phyloP scores from a whole-genome alignment of 805 yeast genomes.

The Candida sphagnicola region DNA sequence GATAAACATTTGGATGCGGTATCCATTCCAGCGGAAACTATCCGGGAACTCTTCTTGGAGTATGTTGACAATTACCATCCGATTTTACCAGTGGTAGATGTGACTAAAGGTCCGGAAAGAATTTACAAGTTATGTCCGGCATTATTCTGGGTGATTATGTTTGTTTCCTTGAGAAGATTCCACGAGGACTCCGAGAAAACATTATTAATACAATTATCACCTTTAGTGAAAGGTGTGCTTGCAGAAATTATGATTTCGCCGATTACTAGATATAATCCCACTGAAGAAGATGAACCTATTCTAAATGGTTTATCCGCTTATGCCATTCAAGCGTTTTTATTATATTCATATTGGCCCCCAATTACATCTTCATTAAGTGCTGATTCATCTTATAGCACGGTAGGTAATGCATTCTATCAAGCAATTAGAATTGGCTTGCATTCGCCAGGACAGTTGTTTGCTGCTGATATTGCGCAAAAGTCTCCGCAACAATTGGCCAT shows the following conservation, averaged over 20 bases:
- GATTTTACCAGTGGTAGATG: conserved; percentile 82
- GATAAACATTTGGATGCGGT: conserved; percentile 74
- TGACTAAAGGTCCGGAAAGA: conserved; percentile 75
- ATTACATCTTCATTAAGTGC: conserved; percentile 91
- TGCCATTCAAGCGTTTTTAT: conserved; percentile 87
- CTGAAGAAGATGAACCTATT: conserved; percentile 75
- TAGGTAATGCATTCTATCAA: conserved; percentile 88
- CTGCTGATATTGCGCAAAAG: conserved; percentile 44
- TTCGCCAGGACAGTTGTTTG: conserved; percentile 37
- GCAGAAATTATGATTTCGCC: conserved; percentile 91
- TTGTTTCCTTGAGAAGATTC: conserved; percentile 72
- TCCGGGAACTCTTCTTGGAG: conserved; percentile 60
- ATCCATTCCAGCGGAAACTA: conserved; percentile 55
- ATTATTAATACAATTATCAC: conserved; percentile 61
- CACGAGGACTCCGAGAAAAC: conserved; percentile 28
- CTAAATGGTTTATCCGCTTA: conserved; percentile 87
- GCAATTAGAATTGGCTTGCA: conserved; percentile 92
- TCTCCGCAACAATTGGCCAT: conserved; percentile 43
- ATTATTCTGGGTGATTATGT: conserved; percentile 89
- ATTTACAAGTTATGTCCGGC: conserved; percentile 80
- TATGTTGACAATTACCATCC: conserved; percentile 79
- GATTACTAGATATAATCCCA: conserved; percentile 76
- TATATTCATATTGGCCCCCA: conserved; percentile 95
- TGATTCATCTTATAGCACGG: conserved; percentile 93
- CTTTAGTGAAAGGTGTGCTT: conserved; percentile 66